Evolutionary conservation across 257 asterid species (phyloP), one percentile per base, ranked within the genome.

Genomic region (Solanum sparsipilum): DNA sequence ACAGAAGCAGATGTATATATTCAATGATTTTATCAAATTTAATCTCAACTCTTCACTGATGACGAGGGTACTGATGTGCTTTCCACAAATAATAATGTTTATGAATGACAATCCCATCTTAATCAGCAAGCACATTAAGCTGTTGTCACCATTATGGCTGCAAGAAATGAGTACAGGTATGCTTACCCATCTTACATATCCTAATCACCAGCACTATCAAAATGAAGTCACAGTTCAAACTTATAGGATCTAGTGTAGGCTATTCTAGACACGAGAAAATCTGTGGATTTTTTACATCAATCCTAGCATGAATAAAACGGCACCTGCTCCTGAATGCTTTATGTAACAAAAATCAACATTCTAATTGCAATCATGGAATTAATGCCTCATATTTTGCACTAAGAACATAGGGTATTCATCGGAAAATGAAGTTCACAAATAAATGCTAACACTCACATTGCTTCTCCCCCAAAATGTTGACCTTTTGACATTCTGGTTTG

Each of bases 401-500:
- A 46, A 81, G 25, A 81, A 82, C 44, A 81, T 5, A 1, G 8
- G 20, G 6, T 18, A 82, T 18, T 81, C 68, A 31, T 48, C 25
- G 9, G 38, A 79, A 44, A 79, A 44, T 27, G 9, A 79, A 44
- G 85, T 48, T 82, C 70, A 29, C 25, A 48, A 81, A 48, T 82
- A 82, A 31, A 18, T 48, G 88, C 74, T 20, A 32, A 86, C 84
- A 91, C 99, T 94, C 89, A 96, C 99, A 87, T 84, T 95, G 92
- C 91, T 94, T 91, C 96, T 91, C 86, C 97, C 96, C 98, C 99
- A 96, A 88, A 96, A 93, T 68, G 93, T 90, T 63, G 99, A 93
- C 91, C 94, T 94, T 92, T 93, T 94, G 90, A 87, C 90, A 90
- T 88, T 95, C 91, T 74, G 89, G 89, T 89, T 92, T 70, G 97